A percentile compares a stretch with the other conserved stretches of the same genome.
phyloP scores from a whole-genome alignment of 805 yeast genomes.

The Hanseniaspora clermontiae region DNA sequence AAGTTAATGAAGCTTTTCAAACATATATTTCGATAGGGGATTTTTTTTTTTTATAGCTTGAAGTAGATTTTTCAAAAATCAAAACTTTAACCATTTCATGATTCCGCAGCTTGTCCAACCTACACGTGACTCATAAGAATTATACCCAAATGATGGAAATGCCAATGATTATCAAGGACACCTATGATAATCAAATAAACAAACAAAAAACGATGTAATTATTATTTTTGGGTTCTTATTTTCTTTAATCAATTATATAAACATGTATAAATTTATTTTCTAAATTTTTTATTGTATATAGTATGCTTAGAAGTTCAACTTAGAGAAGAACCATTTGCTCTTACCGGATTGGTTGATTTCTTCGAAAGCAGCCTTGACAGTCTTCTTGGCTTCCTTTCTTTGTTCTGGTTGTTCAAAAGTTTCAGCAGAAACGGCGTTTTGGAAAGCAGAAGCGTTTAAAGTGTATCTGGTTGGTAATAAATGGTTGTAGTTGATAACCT shows the following conservation, averaged over 20 bases:
- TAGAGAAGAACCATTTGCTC: conserved; percentile 99
- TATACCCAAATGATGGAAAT: no score
- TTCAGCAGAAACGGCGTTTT: conserved; percentile 81
- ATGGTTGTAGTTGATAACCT: conserved; percentile 99
- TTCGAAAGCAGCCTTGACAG: conserved; percentile 97
- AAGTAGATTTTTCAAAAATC: no score
- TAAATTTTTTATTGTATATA: conserved; percentile 9
- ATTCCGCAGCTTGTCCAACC: no score
- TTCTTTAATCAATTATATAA: conserved; percentile 15
- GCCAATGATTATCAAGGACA: no score
- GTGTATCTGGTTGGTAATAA: conserved; percentile 99
- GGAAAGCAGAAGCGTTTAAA: conserved; percentile 90
- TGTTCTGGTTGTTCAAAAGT: conserved; percentile 95
- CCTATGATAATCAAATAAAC: neutral
- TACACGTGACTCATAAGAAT: no score
- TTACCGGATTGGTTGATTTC: conserved; percentile 99
- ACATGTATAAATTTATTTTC: conserved; percentile 5
- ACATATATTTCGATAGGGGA: no score
- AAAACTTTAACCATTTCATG: no score
- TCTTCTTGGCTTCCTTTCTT: conserved; percentile 98
- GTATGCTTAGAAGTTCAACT: conserved; percentile 66
- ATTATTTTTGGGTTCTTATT: conserved; percentile 12
- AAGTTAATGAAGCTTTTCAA: no score
- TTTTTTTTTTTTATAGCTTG: no score
- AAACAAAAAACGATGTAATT: neutral